Conservation (phyloP, 257 asterid species). For the Anisodus acutangulus region DNA sequence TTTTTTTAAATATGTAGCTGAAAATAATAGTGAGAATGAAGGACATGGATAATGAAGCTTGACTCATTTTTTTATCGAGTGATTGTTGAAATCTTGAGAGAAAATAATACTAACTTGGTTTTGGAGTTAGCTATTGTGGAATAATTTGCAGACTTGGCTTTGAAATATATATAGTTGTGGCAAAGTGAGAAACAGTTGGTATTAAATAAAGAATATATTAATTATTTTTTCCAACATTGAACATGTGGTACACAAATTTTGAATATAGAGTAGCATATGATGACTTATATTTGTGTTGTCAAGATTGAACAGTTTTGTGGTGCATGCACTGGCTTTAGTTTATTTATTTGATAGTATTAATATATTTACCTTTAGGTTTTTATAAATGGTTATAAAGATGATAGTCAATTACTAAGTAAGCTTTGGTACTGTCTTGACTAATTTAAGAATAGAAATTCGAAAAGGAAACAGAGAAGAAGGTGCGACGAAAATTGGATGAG, state of each 20-base stretch:
- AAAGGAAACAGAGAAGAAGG: no score
- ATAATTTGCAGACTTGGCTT: neutral
- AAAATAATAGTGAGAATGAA: neutral
- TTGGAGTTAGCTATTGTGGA: neutral
- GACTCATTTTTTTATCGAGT: neutral
- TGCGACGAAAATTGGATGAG: no score
- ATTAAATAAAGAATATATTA: neutral
- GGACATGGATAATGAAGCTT: neutral
- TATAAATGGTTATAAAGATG: no score
- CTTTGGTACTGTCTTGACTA: neutral
- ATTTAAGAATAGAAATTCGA: no score
- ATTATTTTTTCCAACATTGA: neutral
- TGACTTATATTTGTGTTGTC: neutral
- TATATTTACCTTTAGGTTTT: no score
- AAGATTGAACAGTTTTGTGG: constrained; percentile 2
- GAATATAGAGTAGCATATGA: neutral
- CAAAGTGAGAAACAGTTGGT: neutral
- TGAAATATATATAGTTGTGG: neutral
- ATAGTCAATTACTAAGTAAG: neutral
- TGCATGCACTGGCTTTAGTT: neutral
- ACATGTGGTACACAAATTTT: constrained; percentile 1
- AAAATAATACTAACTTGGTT: neutral
- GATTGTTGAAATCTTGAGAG: constrained; percentile 1
- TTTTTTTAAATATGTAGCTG: neutral
- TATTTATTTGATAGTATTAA: neutral